Evolutionary conservation across 441 rosid species (phyloP).

Genomic region (Lepidium campestre): DNA sequence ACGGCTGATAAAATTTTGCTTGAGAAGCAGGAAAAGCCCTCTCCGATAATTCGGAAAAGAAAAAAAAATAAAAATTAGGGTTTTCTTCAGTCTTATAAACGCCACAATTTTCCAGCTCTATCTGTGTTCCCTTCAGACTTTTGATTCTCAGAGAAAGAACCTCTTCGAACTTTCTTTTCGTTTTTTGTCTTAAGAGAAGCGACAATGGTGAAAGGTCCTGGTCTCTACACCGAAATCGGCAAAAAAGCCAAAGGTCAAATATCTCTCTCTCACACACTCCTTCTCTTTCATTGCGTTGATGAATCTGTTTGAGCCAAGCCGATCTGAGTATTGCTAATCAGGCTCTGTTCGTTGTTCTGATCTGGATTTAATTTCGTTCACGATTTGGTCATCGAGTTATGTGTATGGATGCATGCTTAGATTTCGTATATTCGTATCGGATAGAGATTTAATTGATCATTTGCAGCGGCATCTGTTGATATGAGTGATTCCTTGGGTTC

Average conservation of each 20-base stretch:
- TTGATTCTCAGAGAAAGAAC: background rate
- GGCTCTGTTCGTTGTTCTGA: background rate
- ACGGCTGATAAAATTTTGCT: constrained; percentile 18
- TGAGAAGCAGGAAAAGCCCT: background rate
- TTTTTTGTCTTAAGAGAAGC: constrained; percentile 15
- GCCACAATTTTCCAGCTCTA: background rate
- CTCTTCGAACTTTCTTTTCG: background rate
- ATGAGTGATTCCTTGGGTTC: background rate
- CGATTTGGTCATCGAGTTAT: background rate
- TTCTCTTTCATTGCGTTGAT: background rate
- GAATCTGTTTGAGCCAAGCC: background rate
- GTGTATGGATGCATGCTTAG: background rate
- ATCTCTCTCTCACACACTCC: background rate
- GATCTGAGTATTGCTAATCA: background rate
- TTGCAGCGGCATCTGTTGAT: background rate
- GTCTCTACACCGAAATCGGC: constrained; percentile 77
- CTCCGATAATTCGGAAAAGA: background rate
- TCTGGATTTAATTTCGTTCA: background rate
- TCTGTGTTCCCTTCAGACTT: background rate
- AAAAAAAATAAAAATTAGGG: constrained; percentile 17
- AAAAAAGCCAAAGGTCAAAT: constrained; percentile 66
- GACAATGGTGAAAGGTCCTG: constrained; percentile 82
- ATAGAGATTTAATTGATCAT: background rate
- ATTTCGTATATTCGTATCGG: background rate
- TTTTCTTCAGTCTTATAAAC: constrained; percentile 3